Evolutionary conservation across 2,329 filamentous ascomycete species (phyloP), one percentile per base, ranked within the genome.

Genomic region (Botrytis sinoallii): DNA sequence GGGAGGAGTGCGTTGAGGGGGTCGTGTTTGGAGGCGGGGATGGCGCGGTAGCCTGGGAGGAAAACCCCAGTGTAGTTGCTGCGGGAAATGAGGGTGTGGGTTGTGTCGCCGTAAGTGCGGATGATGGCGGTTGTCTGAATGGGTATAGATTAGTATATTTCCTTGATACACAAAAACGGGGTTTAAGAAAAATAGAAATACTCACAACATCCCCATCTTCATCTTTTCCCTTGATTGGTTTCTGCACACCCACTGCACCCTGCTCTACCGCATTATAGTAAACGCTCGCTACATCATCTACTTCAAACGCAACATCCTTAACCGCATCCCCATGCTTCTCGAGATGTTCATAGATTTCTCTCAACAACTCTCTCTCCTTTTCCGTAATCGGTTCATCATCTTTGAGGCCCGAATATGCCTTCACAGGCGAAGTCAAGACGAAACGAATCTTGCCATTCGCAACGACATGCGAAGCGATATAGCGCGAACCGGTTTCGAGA

Each of bases 271-370:
- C 95, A 73, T 89, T 89, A 73, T 85, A 81, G 83, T 94, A 98
- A 8, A 98, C 92, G 63, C 89, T 92, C 74, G 92, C 89, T 55
- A 97, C 93, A 79, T 93, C 90, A 83, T 98, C 95, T 20, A 98
- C 95, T 82, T 97, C 94, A 81, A 98, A 98, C 18, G 95, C 93
- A 48, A 98, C 94, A 80, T 98, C 95, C 84, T 97, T 97, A 71
- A 98, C 95, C 20, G 92, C 95, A 83, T 98, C 95, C 38, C 95
- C 95, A 80, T 98, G 95, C 75, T 90, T 88, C 84, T 95, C 92
- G 57, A 97, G 88, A 82, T 98, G 95, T 25, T 86, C 86, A 81
- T 97, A 91, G 76, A 98, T 94, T 78, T 95, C 92, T 73, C 84
- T 83, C 32, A 98, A 85, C 59, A 93, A 84, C 38, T 83, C 83